Conservation (phyloP, 192 early-diverging fungal species). For the Coemansia sp. region DNA sequence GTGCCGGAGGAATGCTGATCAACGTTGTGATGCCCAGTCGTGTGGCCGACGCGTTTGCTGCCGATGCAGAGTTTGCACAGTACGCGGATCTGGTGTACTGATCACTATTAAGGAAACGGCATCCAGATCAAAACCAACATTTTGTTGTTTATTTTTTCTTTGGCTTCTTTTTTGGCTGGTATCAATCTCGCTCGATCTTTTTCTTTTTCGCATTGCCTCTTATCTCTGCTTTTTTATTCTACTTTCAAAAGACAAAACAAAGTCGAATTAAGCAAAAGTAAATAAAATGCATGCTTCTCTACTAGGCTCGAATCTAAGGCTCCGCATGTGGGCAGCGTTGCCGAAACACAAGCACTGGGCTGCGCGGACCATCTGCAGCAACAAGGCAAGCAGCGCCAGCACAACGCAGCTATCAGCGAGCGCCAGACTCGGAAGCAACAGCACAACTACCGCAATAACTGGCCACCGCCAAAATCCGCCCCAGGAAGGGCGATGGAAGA, state of each 20-base stretch:
- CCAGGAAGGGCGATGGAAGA: conserved; percentile 18
- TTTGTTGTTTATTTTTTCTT: too few species aligned
- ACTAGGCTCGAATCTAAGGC: not conserved
- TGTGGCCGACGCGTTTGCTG: not conserved
- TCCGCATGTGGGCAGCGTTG: not conserved
- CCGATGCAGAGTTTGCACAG: conserved; percentile 10
- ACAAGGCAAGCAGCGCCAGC: not conserved
- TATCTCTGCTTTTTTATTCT: not conserved
- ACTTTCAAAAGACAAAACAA: not conserved
- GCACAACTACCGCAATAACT: not conserved
- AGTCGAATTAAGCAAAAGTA: too few species aligned
- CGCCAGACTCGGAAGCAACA: not conserved
- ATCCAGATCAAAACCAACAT: too few species aligned
- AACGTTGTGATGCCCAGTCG: conserved; percentile 20
- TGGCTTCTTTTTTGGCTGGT: too few species aligned
- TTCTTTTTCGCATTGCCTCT: not conserved
- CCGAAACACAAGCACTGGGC: not conserved
- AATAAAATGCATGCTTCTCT: not conserved
- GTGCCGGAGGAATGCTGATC: conserved; percentile 15
- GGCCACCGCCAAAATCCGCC: not conserved
- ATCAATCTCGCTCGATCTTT: not conserved
- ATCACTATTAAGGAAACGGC: too few species aligned
- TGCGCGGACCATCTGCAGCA: too few species aligned
- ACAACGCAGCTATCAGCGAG: not conserved
- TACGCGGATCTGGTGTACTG: conserved; percentile 12